Percentiles rank a stretch among this genome's conserved stretches.
phyloP scores from a whole-genome alignment of 352 stramenopile genomes.

The Pythium myriotylum region DNA sequence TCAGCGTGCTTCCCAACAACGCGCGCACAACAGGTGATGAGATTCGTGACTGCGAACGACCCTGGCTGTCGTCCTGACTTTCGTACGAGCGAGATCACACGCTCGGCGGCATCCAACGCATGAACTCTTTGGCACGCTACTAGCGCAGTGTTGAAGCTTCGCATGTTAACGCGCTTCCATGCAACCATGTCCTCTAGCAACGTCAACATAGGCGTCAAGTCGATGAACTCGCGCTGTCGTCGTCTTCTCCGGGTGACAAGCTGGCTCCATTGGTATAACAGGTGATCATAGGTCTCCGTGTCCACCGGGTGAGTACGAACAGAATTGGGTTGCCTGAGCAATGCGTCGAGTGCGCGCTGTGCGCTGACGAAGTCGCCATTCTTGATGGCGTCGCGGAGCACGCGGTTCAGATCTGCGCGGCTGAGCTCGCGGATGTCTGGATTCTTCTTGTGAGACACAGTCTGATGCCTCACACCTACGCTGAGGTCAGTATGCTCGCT shows the following conservation, averaged over 20 bases:
- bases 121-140: slow-evolving; percentile 58
- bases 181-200: slow-evolving; percentile 57
- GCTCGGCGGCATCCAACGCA: slow-evolving; percentile 38
- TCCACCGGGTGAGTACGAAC: slow-evolving; percentile 12
- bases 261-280: slow-evolving; percentile 52
- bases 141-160: slow-evolving; percentile 74
- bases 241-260: background rate
- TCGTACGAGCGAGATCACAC: slow-evolving; percentile 54
- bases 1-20: slow-evolving; percentile 25
- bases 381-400: slow-evolving; percentile 12
- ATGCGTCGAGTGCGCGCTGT: slow-evolving; percentile 6
- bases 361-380: slow-evolving; percentile 18
- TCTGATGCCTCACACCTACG: background rate
- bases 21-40: slow-evolving; percentile 69
- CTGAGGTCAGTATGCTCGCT: background rate
- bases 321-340: slow-evolving; percentile 3
- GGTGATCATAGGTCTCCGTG: slow-evolving; percentile 51
- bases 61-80: slow-evolving; percentile 29
- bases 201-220: slow-evolving; percentile 39
- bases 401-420: slow-evolving; percentile 7
- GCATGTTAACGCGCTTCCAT: slow-evolving; percentile 37
- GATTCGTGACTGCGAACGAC: slow-evolving; percentile 53
- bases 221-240: slow-evolving; percentile 24
- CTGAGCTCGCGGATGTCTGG: background rate
- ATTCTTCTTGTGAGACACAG: background rate